Conservation (phyloP, 148 eudicot genomes). For the Dysphania ambrosioides region DNA sequence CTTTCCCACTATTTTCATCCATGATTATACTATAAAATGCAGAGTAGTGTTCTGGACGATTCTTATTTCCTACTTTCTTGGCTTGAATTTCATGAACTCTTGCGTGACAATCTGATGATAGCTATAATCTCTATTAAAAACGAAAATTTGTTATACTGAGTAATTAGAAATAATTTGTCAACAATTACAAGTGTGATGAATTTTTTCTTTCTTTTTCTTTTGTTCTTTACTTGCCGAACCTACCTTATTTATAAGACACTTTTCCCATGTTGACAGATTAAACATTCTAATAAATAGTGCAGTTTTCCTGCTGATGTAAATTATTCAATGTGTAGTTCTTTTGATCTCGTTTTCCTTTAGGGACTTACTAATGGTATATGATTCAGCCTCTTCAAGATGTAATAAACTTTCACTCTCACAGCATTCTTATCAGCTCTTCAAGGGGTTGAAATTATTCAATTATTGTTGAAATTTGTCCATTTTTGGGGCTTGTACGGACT, state of each 20-base stretch:
- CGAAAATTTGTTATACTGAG: no score
- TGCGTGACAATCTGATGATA: background rate
- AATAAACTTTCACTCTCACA: background rate
- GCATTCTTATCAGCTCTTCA: background rate
- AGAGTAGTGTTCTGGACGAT: background rate
- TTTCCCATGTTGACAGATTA: background rate
- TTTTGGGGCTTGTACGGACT: background rate
- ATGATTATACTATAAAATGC: conserved; percentile 4
- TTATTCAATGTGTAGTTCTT: background rate
- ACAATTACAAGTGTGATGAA: background rate
- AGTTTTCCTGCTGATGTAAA: background rate
- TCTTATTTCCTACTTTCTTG: background rate
- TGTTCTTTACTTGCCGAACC: background rate
- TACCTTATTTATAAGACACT: background rate
- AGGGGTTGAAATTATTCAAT: background rate
- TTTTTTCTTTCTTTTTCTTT: background rate
- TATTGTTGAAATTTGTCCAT: background rate
- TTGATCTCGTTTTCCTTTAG: no score
- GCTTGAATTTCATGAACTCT: background rate
- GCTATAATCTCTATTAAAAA: background rate
- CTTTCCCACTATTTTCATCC: background rate
- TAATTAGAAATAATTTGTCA: background rate
- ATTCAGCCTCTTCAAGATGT: background rate
- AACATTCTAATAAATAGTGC: background rate
- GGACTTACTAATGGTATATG: background rate